These are phyloP conservation scores for Neofusicoccum laricinum DNA, from an alignment of 2,329 filamentous ascomycete genomes.

Conservation along the genomic window DNA sequence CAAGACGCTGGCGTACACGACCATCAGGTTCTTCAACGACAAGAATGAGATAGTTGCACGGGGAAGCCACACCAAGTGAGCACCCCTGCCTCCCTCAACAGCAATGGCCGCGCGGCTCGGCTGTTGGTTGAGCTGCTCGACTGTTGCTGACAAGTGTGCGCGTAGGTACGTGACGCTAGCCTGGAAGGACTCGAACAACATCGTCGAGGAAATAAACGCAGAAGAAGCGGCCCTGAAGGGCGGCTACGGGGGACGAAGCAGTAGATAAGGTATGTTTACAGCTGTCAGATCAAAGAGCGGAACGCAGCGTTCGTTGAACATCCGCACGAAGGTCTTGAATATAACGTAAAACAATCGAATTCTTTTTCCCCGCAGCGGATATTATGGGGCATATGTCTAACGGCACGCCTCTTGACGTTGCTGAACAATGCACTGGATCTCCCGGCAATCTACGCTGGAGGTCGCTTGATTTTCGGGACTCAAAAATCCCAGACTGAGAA, in stretches of 20 bases:
- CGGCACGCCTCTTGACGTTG: no score
- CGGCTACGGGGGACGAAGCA: background rate
- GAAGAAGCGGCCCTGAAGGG: background rate
- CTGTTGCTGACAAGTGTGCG: background rate
- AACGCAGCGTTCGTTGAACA: no score
- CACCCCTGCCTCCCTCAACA: background rate
- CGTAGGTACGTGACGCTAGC: slow-evolving; percentile 56
- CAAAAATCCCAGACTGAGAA: no score
- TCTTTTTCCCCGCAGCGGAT: no score
- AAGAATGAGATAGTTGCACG: slow-evolving; percentile 60
- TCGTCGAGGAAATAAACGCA: slow-evolving; percentile 53
- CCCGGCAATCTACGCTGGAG: no score
- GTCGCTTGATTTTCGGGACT: no score
- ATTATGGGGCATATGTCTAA: no score
- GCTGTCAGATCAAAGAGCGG: no score
- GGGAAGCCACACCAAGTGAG: slow-evolving; percentile 65
- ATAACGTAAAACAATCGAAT: no score
- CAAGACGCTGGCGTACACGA: slow-evolving; percentile 64
- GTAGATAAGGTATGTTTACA: background rate
- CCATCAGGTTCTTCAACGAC: slow-evolving; percentile 58
- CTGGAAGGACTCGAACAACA: slow-evolving; percentile 62
- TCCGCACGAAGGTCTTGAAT: no score
- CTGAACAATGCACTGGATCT: no score
- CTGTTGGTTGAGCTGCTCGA: no score
- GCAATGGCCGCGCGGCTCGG: background rate